Evolutionary conservation across 495 filamentous ascomycete genomes (phyloP).

Genomic region (Lasiosphaeria ovina): DNA sequence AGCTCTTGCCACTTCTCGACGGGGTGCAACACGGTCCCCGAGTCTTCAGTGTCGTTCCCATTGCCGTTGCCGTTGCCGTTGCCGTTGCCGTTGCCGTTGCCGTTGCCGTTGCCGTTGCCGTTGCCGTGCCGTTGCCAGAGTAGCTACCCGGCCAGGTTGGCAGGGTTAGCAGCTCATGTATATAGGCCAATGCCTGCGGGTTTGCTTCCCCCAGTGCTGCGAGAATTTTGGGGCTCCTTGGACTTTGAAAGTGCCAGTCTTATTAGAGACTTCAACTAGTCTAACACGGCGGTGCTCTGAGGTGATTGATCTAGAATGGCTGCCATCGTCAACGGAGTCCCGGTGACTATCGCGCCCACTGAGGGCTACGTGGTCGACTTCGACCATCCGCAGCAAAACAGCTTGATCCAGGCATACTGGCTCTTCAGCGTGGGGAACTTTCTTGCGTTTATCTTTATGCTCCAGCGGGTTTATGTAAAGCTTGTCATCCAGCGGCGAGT

Average conservation of each 20-base stretch:
- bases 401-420: slow-evolving; percentile 15
- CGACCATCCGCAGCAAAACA: slow-evolving; percentile 9
- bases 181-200: too few relatives aligned
- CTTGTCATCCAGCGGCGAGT: slow-evolving; percentile 8
- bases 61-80: too few relatives aligned
- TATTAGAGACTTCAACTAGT: background rate
- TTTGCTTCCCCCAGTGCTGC: too few relatives aligned
- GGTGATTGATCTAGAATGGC: background rate
- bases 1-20: too few relatives aligned
- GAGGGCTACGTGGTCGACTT: slow-evolving; percentile 18
- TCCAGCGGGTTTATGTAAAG: slow-evolving; percentile 15
- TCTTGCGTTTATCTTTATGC: slow-evolving; percentile 9
- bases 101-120: too few relatives aligned
- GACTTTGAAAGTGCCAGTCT: background rate
- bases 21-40: too few relatives aligned
- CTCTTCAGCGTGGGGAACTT: slow-evolving; percentile 13
- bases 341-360: slow-evolving; percentile 13
- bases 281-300: background rate
- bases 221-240: too few relatives aligned
- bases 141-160: too few relatives aligned
- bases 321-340: slow-evolving; percentile 12
- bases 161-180: too few relatives aligned
- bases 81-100: too few relatives aligned
- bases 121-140: too few relatives aligned
- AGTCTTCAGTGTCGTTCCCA: too few relatives aligned